phyloP scores from a whole-genome alignment of 108 stramenopile species.

The Skeletonema grethae region DNA sequence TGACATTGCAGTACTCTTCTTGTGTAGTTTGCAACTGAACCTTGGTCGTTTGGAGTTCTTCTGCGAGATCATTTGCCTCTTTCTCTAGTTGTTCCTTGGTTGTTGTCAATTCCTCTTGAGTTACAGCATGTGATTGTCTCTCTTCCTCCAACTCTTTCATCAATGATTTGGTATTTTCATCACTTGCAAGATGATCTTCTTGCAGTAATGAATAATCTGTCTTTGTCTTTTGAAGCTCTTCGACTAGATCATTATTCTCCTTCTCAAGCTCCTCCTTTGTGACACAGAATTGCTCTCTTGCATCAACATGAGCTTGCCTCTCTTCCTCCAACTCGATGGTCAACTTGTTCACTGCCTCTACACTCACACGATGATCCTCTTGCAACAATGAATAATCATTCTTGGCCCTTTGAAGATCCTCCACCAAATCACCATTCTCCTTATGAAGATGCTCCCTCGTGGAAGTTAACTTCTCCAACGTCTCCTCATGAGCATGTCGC shows the following conservation, averaged over 20 bases:
- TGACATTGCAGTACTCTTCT: background rate
- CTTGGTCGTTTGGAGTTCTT: slow-evolving; percentile 1
- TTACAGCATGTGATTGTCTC: background rate
- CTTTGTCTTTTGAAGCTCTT: background rate
- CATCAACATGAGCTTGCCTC: background rate
- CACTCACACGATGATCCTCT: slow-evolving; percentile 3
- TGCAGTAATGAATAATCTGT: background rate
- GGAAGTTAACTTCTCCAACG: background rate
- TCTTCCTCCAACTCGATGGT: slow-evolving; percentile 3
- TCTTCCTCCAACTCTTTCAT: slow-evolving; percentile 11
- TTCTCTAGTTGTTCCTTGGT: background rate
- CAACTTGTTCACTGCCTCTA: slow-evolving; percentile 6
- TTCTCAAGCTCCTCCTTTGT: slow-evolving; percentile 1
- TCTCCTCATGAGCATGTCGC: background rate
- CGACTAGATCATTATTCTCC: background rate
- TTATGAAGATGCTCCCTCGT: background rate
- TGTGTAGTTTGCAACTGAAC: background rate
- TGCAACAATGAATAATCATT: background rate
- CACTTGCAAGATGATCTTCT: background rate
- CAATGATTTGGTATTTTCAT: background rate
- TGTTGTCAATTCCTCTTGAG: background rate
- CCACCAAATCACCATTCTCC: background rate
- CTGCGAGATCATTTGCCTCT: background rate
- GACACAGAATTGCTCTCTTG: background rate
- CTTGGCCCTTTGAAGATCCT: slow-evolving; percentile 3